A percentile compares a stretch with the other conserved stretches of the same genome.
Conservation (phyloP, 129 eudicot genomes). For the Helianthus tuberosus region DNA sequence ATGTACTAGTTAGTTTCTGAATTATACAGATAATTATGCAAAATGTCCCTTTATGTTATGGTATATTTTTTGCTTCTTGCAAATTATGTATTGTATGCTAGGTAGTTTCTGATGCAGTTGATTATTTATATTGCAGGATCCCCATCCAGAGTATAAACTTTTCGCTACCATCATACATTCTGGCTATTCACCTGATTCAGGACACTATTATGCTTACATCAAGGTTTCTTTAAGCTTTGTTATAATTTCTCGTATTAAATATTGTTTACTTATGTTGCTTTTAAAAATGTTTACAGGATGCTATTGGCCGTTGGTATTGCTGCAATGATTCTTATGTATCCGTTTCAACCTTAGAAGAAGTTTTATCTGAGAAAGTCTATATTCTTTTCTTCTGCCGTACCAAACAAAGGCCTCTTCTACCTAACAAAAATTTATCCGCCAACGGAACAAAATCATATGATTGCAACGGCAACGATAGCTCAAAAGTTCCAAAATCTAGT, state of each 20-base stretch:
- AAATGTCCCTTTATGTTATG: neutral
- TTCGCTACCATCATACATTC: slow-evolving; percentile 97
- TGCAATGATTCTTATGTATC: slow-evolving; percentile 93
- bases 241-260: neutral
- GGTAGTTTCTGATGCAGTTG: slow-evolving; percentile 4
- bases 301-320: slow-evolving; percentile 93
- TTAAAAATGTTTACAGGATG: slow-evolving; percentile 62
- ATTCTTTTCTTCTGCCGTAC: slow-evolving; percentile 93
- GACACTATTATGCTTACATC: slow-evolving; percentile 96
- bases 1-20: neutral
- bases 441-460: slow-evolving; percentile 64
- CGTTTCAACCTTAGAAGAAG: slow-evolving; percentile 74
- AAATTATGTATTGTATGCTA: neutral
- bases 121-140: slow-evolving; percentile 61
- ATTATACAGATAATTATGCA: neutral
- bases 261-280: slow-evolving; percentile 16
- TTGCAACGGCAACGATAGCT: slow-evolving; percentile 48
- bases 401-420: slow-evolving; percentile 57
- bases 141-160: slow-evolving; percentile 81
- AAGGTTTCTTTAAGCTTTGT: slow-evolving; percentile 54
- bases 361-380: slow-evolving; percentile 89
- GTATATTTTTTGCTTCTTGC: neutral
- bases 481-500: slow-evolving; percentile 36
- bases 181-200: slow-evolving; percentile 94
- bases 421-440: slow-evolving; percentile 40